Percentiles rank a stretch among this genome's conserved stretches.
Evolutionary conservation across 2,329 filamentous ascomycete genomes (phyloP).

Genomic region (Nannizziopsis arthrosporioides): DNA sequence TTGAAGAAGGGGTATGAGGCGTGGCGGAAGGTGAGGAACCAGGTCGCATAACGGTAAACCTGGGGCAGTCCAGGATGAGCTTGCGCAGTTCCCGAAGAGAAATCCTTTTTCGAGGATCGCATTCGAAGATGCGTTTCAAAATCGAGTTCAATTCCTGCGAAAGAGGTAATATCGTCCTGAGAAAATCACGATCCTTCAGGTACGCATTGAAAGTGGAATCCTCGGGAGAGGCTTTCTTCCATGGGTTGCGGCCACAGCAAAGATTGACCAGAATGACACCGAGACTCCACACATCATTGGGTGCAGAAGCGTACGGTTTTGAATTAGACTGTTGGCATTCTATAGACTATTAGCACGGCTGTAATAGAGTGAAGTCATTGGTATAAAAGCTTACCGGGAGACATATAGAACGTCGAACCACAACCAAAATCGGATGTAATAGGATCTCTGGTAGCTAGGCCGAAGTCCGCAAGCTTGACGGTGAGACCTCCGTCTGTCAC

Average conservation of each 20-base stretch:
- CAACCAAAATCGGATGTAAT: conserved; percentile 91
- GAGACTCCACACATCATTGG: conserved; percentile 97
- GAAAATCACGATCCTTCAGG: conserved; percentile 70
- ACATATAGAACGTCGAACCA: conserved; percentile 99
- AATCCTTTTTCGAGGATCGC: conserved; percentile 71
- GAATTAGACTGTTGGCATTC: conserved; percentile 77
- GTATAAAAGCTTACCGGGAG: conserved; percentile 59
- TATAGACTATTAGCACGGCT: conserved; percentile 30
- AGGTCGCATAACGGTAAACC: conserved; percentile 48
- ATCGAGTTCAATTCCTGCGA: conserved; percentile 83
- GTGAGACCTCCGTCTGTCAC: conserved; percentile 80
- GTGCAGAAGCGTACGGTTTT: conserved; percentile 73
- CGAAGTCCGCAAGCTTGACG: conserved; percentile 95
- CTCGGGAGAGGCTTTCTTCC: conserved; percentile 89
- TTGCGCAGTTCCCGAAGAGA: conserved; percentile 66
- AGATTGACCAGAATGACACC: conserved; percentile 96
- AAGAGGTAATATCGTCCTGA: conserved; percentile 84
- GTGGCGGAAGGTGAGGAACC: conserved; percentile 5
- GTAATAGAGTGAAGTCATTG: conserved; percentile 5
- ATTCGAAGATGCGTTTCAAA: conserved; percentile 74
- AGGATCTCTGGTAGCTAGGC: conserved; percentile 73
- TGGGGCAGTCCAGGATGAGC: conserved; percentile 62
- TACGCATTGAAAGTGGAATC: conserved; percentile 93
- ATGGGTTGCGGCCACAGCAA: conserved; percentile 94
- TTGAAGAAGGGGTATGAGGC: conserved; percentile 24